Evolutionary conservation across 2,329 filamentous ascomycete genomes (phyloP), one percentile per base, ranked within the genome.

Genomic region (Botrytis deweyae): DNA sequence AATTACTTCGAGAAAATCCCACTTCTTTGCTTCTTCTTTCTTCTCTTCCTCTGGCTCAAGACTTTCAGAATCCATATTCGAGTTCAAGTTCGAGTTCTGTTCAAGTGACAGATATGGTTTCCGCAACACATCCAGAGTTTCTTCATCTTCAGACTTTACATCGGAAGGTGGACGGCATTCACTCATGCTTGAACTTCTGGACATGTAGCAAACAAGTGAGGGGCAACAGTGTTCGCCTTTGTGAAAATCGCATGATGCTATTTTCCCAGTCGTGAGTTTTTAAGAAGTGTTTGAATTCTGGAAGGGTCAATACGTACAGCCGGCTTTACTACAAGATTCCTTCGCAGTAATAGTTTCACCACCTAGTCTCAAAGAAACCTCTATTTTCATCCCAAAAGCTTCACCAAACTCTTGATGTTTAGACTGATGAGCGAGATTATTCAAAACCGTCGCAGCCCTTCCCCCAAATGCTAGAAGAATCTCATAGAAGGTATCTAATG

Each of bases 71-170:
- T 52, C 46, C 1, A 4, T n/a, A 9, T 52, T 36, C 33, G 10
- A 25, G 6, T 38, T 55, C 25, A 4, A n/a, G 9, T 25, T 52
- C 29, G 12, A 25, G 25, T 8, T 66, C 7, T 66, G 29, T 66
- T 66, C 33, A 52, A 38, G 29, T 66, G 64, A 66, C 29, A 49
- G 63, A 49, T 49, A 25, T n/a, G 63, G 63, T 66, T 25, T 49
- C 3, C 10, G 63, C 22, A 38, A 49, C 4, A 66, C 20, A 49
- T 49, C 44, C 42, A 65, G 2, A 22, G 29, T 46, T 9, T 65
- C 29, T 16, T 36, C 63, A 3, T 66, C 29, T 49, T 38, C 63
- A 49, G 18, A 66, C 20, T 8, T 49, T n/a, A 22, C 10, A 14
- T 66, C 42, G 2, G 22, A 29, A 46, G 63, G 42, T 7, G 29